Conservation (phyloP, 129 eudicot species). For the Smallanthus sonchifolius region DNA sequence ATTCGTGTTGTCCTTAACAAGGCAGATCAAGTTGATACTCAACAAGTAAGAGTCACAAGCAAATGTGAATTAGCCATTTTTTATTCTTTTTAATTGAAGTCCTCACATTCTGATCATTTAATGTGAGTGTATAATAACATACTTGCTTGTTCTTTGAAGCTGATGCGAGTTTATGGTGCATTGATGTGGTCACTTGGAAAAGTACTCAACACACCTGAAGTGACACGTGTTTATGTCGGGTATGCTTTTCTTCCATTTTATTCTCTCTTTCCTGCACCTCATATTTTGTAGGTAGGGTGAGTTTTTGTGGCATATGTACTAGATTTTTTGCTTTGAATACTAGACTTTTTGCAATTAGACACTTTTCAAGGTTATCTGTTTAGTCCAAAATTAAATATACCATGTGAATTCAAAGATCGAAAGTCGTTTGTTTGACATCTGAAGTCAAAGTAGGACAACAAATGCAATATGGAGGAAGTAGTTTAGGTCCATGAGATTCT, state of each 20-base stretch:
- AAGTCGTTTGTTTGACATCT: background rate
- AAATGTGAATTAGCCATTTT: background rate
- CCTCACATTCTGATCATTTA: background rate
- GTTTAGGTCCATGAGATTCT: background rate
- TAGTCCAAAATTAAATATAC: too few relatives aligned
- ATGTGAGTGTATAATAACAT: conserved; percentile 1
- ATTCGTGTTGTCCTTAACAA: conserved; percentile 93
- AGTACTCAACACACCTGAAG: conserved; percentile 93
- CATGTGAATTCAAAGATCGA: background rate
- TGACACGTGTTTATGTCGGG: conserved; percentile 92
- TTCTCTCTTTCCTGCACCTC: background rate
- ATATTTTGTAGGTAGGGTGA: background rate
- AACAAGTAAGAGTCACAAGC: conserved; percentile 48
- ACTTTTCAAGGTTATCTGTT: too few relatives aligned
- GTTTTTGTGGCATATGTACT: background rate
- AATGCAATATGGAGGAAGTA: background rate
- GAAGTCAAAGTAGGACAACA: background rate
- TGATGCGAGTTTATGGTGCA: conserved; percentile 97
- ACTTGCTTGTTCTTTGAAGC: conserved; percentile 27
- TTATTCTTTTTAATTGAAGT: background rate
- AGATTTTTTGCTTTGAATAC: too few relatives aligned
- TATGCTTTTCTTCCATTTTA: conserved; percentile 25
- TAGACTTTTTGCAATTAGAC: too few relatives aligned
- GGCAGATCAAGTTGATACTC: conserved; percentile 98
- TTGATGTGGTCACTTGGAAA: conserved; percentile 99